phyloP scores from a whole-genome alignment of 2,329 filamentous ascomycete species.

The Alternaria atra region DNA sequence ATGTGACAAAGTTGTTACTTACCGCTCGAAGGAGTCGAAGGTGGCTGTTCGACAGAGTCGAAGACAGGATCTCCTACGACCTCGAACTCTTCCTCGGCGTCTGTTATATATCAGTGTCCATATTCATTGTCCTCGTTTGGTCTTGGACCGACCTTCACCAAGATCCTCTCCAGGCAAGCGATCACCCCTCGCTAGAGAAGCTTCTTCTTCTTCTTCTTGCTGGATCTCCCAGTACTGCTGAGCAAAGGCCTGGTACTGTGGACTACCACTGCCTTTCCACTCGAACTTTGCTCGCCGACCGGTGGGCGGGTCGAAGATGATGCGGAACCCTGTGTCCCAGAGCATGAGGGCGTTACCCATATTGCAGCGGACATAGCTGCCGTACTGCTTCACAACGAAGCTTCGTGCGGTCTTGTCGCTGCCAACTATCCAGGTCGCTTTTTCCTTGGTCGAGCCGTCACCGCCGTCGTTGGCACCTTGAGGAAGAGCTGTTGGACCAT shows the following conservation, averaged over 20 bases:
- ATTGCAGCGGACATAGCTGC: not conserved
- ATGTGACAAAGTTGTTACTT: not conserved
- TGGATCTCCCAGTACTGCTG: slow-evolving; percentile 1
- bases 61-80: not conserved
- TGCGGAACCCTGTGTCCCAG: not conserved
- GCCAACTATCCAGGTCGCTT: not conserved
- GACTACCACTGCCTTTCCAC: not conserved
- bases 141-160: not conserved
- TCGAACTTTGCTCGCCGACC: not conserved
- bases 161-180: slow-evolving; percentile 1
- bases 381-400: not conserved
- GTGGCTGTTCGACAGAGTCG: not conserved
- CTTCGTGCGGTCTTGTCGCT: slow-evolving; percentile 1
- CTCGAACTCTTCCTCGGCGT: not conserved
- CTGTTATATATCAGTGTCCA: not conserved
- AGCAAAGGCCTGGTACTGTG: not conserved
- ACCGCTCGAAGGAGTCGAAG: not conserved
- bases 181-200: not conserved
- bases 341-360: not conserved
- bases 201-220: not conserved
- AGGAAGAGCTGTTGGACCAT: not conserved
- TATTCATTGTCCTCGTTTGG: no score
- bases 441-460: not conserved
- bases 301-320: not conserved
- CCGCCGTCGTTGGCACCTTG: slow-evolving; percentile 1